Percentiles rank a stretch among this genome's conserved stretches.
Conservation (phyloP, 225 moss, liverwort and hornwort species). For the Marchantia paleacea region DNA sequence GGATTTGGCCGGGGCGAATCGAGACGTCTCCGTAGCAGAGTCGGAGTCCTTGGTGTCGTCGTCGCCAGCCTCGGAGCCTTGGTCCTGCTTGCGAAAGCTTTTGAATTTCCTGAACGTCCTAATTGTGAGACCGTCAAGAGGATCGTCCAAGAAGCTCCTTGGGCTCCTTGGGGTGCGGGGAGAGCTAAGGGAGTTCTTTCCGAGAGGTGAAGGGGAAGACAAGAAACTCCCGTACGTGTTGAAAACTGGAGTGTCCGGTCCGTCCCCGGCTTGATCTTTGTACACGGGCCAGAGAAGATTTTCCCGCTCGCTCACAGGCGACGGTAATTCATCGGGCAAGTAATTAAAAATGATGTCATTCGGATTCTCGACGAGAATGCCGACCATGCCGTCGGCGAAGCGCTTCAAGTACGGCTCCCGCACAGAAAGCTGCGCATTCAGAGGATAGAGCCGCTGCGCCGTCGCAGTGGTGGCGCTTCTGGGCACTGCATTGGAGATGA, state of each 20-base stretch:
- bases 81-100: conserved; percentile 9
- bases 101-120: conserved; percentile 18
- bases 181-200: background rate
- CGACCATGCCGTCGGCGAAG: conserved; percentile 72
- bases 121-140: conserved; percentile 1
- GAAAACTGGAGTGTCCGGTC: conserved; percentile 7
- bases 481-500: conserved; percentile 64
- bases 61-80: background rate
- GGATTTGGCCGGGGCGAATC: background rate
- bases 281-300: conserved; percentile 11
- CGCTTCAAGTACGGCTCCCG: conserved; percentile 80
- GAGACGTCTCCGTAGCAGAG: no score
- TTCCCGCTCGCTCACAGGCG: conserved; percentile 12
- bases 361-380: conserved; percentile 69
- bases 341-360: conserved; percentile 58
- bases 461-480: conserved; percentile 62
- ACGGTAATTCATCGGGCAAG: conserved; percentile 27
- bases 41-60: background rate
- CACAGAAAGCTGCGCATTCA: conserved; percentile 60
- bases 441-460: conserved; percentile 71
- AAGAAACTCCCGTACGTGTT: conserved; percentile 6
- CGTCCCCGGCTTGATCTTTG: conserved; percentile 4
- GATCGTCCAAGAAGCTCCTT: conserved; percentile 8
- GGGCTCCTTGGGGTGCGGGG: conserved; percentile 1
- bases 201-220: background rate